Base-by-base conservation (phyloP, 2,329 filamentous ascomycete genomes). In the Botryotinia narcissicola region DNA sequence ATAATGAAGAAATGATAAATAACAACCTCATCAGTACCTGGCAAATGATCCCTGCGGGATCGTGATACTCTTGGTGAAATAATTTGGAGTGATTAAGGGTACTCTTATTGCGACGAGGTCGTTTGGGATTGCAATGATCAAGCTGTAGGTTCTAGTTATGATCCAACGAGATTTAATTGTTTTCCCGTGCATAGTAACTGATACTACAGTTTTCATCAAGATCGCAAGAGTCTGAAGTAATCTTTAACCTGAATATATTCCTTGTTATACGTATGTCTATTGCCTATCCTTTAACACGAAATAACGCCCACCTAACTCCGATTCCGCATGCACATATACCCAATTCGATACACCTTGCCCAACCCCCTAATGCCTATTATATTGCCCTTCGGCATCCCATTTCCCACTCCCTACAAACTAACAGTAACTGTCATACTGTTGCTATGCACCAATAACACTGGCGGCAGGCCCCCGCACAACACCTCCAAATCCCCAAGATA, bases 401-500 rank as follows among this genome's bases (percentile, higher is more conserved):
- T 29, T 70, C 35, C 7, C 14, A 8, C 20, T 51, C 10, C 10
- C 16, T 76, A 75, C 18, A 75, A 37, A 25, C 48, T 71, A 44
- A 75, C 76, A 46, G 79, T 80, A 29, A 76, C 75, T 40, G 74
- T 76, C 4, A 66, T 75, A 37, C 79, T 67, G 70, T 80, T 78
- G 7, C 76, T 46, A 32, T 78, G 74, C 16, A 80, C 66, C 29
- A 61, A 48, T 78, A 80, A 37, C 12, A 74, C 72, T 4, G 76
- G 67, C 32, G 78, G 42, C 4, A 74, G n/a, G 0, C 74, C 76
- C 29, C 76, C 61, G 14, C 75, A 75, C 46, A 79, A 78, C 46
- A 78, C 80, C 40, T 78, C 75, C 20, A 79, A 70, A 64, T 77
- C 71, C 22, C 46, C 73, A 51, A 81, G 78, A 60, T 81, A 81